A percentile compares a stretch with the other conserved stretches of the same genome.
These are phyloP conservation scores for Colletotrichum phormii DNA, from an alignment of 2,329 filamentous ascomycete species.

Conservation along the genomic window DNA sequence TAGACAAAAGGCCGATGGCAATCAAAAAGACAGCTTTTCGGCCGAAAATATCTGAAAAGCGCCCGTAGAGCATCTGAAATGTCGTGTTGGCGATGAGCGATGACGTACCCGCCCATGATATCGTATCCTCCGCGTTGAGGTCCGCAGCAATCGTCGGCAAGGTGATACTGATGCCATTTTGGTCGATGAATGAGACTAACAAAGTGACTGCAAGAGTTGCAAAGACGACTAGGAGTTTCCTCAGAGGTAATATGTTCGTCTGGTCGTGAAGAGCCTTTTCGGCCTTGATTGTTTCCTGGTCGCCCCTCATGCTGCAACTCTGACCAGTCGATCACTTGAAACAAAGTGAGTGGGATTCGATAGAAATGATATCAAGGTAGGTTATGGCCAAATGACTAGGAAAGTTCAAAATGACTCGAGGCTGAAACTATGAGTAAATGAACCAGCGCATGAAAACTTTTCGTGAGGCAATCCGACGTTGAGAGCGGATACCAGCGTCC, in stretches of 20 bases:
- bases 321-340: background rate
- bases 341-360: background rate
- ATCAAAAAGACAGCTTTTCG: slow-evolving; percentile 68
- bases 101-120: slow-evolving; percentile 66
- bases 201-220: slow-evolving; percentile 62
- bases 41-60: slow-evolving; percentile 70
- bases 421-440: background rate
- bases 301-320: slow-evolving; percentile 17
- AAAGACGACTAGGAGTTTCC: slow-evolving; percentile 63
- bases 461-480: background rate
- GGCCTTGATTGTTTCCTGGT: slow-evolving; percentile 40
- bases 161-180: slow-evolving; percentile 65
- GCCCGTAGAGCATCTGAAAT: slow-evolving; percentile 74
- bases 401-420: background rate
- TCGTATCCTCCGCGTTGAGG: slow-evolving; percentile 59
- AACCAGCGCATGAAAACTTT: background rate
- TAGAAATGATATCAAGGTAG: background rate
- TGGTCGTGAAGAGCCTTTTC: slow-evolving; percentile 64
- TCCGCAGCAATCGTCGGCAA: slow-evolving; percentile 64
- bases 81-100: slow-evolving; percentile 68
- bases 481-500: background rate
- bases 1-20: slow-evolving; percentile 61
- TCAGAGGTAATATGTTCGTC: slow-evolving; percentile 66
- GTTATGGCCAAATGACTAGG: background rate
- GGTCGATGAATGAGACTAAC: slow-evolving; percentile 67